Base-by-base conservation (phyloP, 1,284 basidiomycete genomes). In the Ceraceosorus bombacis region DNA sequence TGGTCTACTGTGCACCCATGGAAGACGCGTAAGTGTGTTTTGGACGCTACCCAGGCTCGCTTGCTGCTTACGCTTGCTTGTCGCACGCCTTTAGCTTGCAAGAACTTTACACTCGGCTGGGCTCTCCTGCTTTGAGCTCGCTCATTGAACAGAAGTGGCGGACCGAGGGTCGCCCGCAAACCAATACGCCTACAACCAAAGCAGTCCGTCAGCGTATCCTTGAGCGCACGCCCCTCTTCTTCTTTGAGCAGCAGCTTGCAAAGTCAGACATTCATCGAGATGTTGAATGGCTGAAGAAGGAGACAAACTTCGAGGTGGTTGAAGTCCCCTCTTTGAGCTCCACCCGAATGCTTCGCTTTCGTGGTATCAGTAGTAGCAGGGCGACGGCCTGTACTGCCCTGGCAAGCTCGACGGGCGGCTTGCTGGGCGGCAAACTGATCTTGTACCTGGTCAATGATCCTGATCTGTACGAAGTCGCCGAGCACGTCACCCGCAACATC, bases 191-290 rank as follows among this genome's bases (percentile, higher is more conserved):
- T 27, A 60, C 66, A 10, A 63, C 73, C 6, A 55, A 56, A 46
- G 70, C 70, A 51, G 68, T 77, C 55, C 67, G 69, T 48, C 66
- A 63, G 12, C 67, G 73, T n/a, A 85, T 94, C 1, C 79, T 94
- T n/a, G 89, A 97, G 78, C 82, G 94, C 37, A 81, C 95, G 10
- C 90, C 91, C 0, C 81, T 98, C 41, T 97, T 97, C 80, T 81
- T 97, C 6, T 88, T 95, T 57, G 92, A 95, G 70, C 87, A 90
- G 61, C 86, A 89, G 71, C 63, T 70, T 46, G 63, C 68, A 1
- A 81, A 85, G 2, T 82, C 83, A 41, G 85, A 87, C 1, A 83
- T 84, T 38, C 82, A 88, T 57, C 73, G 71, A 40, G 83, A 87
- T 5, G 83, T 84, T 54, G 84, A 84, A 13, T 90, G 88, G 87